Base-by-base conservation (phyloP, 1,139 yeast genomes). In the Meyerozyma elateridarum region DNA sequence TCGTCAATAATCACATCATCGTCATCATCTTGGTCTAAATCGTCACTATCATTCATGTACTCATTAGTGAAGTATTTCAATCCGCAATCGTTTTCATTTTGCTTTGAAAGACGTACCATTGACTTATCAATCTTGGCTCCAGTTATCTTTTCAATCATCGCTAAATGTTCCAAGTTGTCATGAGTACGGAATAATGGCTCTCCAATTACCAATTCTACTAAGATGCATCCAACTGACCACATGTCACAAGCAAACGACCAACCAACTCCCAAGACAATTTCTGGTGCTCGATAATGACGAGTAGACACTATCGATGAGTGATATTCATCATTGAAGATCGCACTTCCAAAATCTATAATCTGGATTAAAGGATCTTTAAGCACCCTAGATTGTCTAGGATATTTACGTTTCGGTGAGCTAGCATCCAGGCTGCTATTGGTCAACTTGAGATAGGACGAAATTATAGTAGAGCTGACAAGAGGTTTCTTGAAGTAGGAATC, bases 221-320 rank as follows among this genome's bases (percentile, higher is more conserved):
- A 62, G 11, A 93, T 88, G 55, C 98, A 89, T 1, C 96, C 99
- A 35, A 91, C 72, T 1, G 96, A 85, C 99, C 98, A 93, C 61
- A 91, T 66, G 56, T 93, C 99, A 57, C 98, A 91, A 1, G 89
- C 87, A 44, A 72, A 81, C 3, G 87, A 78, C 91, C 98, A 93
- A 22, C 97, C 97, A 21, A 77, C 71, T 1, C 96, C 96, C 22
- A 93, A 61, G 2, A 91, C 89, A 44, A 93, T 88, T 54, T 93
- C 99, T 0, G 98, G 98, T 0, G 98, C 98, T 36, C 99, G 68
- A 58, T 93, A 93, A 58, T 93, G 98, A 35, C 99, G 70, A 2
- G 98, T 91, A 9, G 95, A 85, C 8, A 93, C 96, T 16, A 93
- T 80, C 22, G 83, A 78, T 7, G 94, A 80, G 61, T 93, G 99